Evolutionary conservation across 164 flowering plant species (phyloP).

Genomic region (Pachysandra terminalis): DNA sequence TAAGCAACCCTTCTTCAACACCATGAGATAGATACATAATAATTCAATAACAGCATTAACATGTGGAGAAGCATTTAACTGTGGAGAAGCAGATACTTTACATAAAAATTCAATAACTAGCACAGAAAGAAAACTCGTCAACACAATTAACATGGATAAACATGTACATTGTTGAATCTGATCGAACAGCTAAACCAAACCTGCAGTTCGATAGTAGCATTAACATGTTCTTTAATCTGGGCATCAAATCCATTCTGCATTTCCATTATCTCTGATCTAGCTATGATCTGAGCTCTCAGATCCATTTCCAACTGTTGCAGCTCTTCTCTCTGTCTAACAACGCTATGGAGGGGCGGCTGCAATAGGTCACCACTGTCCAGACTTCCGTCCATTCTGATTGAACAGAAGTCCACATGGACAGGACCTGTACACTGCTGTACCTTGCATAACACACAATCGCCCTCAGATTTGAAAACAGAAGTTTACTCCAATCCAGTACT

Average conservation of each 20-base stretch:
- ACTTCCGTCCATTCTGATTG: slow-evolving; percentile 53
- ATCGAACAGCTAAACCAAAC: too few species aligned
- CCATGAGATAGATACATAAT: too few species aligned
- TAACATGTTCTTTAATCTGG: slow-evolving; percentile 68
- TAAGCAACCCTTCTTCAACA: too few species aligned
- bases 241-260: slow-evolving; percentile 61
- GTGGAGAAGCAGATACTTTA: too few species aligned
- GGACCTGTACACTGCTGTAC: slow-evolving; percentile 79
- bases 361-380: slow-evolving; percentile 46
- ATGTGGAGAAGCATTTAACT: too few species aligned
- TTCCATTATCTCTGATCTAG: slow-evolving; percentile 60
- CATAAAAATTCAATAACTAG: too few species aligned
- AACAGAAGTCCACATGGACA: slow-evolving; percentile 61
- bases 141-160: too few species aligned
- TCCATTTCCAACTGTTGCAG: slow-evolving; percentile 78
- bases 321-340: slow-evolving; percentile 71
- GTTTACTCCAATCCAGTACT: not conserved
- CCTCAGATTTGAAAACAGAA: slow-evolving; percentile 5
- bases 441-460: slow-evolving; percentile 35
- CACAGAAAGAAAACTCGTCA: too few species aligned
- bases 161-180: too few species aligned
- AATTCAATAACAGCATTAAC: too few species aligned
- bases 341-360: slow-evolving; percentile 63
- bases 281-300: slow-evolving; percentile 72
- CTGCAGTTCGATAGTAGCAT: slow-evolving; percentile 57